Evolutionary conservation across 352 stramenopile species (phyloP).

Genomic region (Pythium scleroteichum): DNA sequence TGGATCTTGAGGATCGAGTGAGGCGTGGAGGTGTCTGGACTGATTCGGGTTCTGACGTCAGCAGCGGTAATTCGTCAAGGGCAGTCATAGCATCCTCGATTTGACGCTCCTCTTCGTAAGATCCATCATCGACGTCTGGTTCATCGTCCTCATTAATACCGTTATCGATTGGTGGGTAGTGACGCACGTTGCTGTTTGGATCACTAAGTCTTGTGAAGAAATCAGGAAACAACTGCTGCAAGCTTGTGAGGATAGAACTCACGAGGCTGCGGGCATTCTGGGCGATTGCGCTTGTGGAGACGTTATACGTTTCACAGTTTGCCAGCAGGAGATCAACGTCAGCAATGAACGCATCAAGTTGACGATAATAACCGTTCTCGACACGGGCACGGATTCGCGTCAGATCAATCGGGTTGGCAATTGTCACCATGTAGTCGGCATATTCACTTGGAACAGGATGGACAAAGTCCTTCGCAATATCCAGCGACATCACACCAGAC

Average conservation of each 20-base stretch:
- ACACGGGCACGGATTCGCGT: constrained; percentile 76
- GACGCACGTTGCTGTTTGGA: constrained; percentile 28
- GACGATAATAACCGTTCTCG: constrained; percentile 71
- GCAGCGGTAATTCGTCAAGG: constrained; percentile 19
- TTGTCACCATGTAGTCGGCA: constrained; percentile 77
- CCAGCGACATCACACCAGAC: constrained; percentile 62
- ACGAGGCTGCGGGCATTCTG: constrained; percentile 81
- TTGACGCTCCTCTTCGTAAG: constrained; percentile 27
- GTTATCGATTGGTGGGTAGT: constrained; percentile 63
- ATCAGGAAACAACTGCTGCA: constrained; percentile 67
- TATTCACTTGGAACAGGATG: constrained; percentile 75
- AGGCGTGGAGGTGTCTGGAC: constrained; percentile 1
- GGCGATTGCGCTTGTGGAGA: constrained; percentile 74
- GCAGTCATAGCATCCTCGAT: constrained; percentile 31
- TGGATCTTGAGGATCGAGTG: constrained; percentile 7
- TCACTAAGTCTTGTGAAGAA: constrained; percentile 24
- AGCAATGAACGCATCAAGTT: constrained; percentile 79
- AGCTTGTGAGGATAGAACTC: constrained; percentile 51
- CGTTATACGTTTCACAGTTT: constrained; percentile 89
- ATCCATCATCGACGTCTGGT: constrained; percentile 17
- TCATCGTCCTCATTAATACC: constrained; percentile 34
- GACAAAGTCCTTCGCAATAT: constrained; percentile 78
- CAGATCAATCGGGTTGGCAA: constrained; percentile 86
- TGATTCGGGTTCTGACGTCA: not conserved
- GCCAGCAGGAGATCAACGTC: constrained; percentile 70